Evolutionary conservation across 2,329 filamentous ascomycete species (phyloP).

Genomic region (Pseudocercospora crystallina): DNA sequence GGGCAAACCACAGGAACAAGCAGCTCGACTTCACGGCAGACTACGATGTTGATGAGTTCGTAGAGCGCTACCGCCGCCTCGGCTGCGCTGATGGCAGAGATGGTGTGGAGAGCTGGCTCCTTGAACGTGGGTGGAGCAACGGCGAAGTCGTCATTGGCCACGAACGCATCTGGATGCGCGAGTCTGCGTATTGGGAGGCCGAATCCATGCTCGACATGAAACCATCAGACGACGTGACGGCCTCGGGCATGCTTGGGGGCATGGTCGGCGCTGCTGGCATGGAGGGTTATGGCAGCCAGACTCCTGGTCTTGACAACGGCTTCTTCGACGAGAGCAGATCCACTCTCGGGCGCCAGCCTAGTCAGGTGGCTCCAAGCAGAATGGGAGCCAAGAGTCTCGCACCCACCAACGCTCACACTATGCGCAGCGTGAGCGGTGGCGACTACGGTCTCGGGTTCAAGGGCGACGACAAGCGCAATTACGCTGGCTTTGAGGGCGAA

Average conservation of each 20-base stretch:
- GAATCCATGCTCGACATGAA: constrained; percentile 94
- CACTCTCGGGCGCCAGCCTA: constrained; percentile 56
- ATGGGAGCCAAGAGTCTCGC: constrained; percentile 44
- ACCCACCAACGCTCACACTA: constrained; percentile 62
- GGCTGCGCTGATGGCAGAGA: constrained; percentile 89
- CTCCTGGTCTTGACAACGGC: constrained; percentile 42
- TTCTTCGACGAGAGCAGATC: constrained; percentile 63
- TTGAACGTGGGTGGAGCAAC: constrained; percentile 97
- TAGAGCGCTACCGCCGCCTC: constrained; percentile 74
- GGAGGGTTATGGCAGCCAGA: constrained; percentile 70
- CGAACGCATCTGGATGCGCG: constrained; percentile 93
- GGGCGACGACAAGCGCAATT: constrained; percentile 73
- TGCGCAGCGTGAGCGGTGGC: constrained; percentile 53
- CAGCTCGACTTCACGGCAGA: constrained; percentile 94
- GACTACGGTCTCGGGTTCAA: constrained; percentile 89
- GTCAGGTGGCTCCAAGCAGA: constrained; percentile 46
- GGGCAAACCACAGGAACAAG: constrained; percentile 90
- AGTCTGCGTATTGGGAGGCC: constrained; percentile 95
- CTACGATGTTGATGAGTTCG: constrained; percentile 92
- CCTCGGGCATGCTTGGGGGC: constrained; percentile 45
- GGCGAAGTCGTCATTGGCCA: constrained; percentile 89
- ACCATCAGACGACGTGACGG: constrained; percentile 51
- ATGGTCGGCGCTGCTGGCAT: constrained; percentile 60
- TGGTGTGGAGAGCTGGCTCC: constrained; percentile 88
- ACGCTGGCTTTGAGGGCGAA: constrained; percentile 69